Percentiles rank a stretch among this genome's conserved stretches.
Evolutionary conservation across 2,329 filamentous ascomycete genomes (phyloP).

Genomic region (Cordyceps farinosa): DNA sequence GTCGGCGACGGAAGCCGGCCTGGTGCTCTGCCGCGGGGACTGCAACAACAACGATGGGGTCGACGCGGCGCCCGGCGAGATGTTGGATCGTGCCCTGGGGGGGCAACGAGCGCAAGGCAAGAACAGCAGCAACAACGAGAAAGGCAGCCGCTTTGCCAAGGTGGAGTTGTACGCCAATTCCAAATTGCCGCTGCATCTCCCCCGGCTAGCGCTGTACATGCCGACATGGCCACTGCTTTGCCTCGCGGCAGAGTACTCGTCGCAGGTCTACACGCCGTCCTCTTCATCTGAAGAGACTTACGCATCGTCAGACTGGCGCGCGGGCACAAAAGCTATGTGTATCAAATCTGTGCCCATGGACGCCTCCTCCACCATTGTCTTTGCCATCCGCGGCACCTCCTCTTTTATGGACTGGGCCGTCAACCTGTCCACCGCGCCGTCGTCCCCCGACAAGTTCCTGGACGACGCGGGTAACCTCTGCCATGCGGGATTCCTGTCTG

Average conservation of each 20-base stretch:
- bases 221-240: conserved; percentile 74
- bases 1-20: conserved; percentile 50
- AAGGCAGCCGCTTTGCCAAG: conserved; percentile 58
- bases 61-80: conserved; percentile 6
- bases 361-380: conserved; percentile 72
- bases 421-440: conserved; percentile 69
- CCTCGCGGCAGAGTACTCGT: conserved; percentile 74
- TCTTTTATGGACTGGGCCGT: conserved; percentile 84
- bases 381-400: conserved; percentile 77
- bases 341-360: conserved; percentile 79
- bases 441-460: conserved; percentile 64
- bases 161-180: conserved; percentile 78
- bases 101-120: conserved; percentile 21
- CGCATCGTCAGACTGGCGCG: conserved; percentile 65
- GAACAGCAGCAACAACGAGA: conserved; percentile 29
- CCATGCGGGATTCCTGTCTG: conserved; percentile 74
- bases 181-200: conserved; percentile 63
- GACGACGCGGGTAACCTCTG: conserved; percentile 75
- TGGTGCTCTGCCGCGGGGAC: conserved; percentile 40
- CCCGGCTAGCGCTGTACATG: conserved; percentile 65
- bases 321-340: conserved; percentile 80
- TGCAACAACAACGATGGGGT: background rate
- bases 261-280: conserved; percentile 66
- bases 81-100: background rate
- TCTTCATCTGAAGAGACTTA: conserved; percentile 52